Evolutionary conservation across 306 rosid genomes (phyloP), one percentile per base, ranked within the genome.

Genomic region (Cicer bijugum): DNA sequence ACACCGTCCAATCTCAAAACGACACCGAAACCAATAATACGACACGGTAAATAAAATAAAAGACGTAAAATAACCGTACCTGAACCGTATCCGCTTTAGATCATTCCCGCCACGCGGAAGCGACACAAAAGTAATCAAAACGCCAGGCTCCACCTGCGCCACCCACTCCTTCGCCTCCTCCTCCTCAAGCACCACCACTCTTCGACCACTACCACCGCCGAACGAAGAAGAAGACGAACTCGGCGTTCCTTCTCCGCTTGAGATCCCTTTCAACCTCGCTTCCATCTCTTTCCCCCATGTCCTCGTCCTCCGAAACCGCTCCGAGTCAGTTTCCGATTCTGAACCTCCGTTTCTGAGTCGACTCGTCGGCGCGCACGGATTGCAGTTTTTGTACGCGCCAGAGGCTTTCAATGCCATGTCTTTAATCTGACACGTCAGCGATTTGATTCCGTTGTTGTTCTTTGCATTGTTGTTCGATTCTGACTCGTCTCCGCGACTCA

Each of bases 281-380:
- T 93, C 97, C 97, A 93, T 80, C 78, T 93, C 97, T 82, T 93
- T 93, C 51, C 98, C 98, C 97, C 97, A 93, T 1, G 91, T 91
- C 58, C 87, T 86, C 12, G 80, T 85, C 74, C 97, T 76, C 84
- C 84, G 5, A 45, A 43, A 66, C 17, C 23, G 69, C 90, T 90
- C 96, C 10, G 82, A 85, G 37, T 93, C 98, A 6, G 89, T 81
- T 77, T 83, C 91, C 2, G 71, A 66, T 73, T 72, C 5, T 53
- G 56, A 46, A 6, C 52, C 78, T 4, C 33, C 76, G 69, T 43
- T 78, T 6, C 81, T 75, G 14, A 72, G 38, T 17, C 89, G 84
- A 60, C 82, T 76, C 79, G 86, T 84, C 12, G 85, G 86, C 8
- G 84, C 80, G 81, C 97, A 93, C 0, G 96, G 87, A 8, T 51